These are phyloP conservation scores for Phytophthora pini DNA, from an alignment of 352 stramenopile genomes.

Conservation along the genomic window DNA sequence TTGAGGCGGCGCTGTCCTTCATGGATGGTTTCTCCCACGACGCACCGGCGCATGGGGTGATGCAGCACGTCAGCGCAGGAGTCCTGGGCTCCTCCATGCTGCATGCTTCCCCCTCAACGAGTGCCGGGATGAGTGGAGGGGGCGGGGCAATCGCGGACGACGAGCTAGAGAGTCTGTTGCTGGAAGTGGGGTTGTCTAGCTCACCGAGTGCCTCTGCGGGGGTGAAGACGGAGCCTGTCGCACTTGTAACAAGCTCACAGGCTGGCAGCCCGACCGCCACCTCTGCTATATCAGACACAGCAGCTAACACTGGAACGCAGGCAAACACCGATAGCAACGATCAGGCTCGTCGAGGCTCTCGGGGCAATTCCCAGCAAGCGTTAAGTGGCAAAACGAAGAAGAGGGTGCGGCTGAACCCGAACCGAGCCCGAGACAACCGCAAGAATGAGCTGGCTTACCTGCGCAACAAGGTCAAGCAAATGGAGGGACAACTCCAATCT, in stretches of 20 bases:
- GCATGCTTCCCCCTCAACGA: background rate
- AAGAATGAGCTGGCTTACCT: slow-evolving; percentile 51
- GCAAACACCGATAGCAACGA: slow-evolving; percentile 1
- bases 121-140: slow-evolving; percentile 14
- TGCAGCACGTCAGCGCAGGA: background rate
- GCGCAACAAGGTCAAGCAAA: slow-evolving; percentile 53
- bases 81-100: background rate
- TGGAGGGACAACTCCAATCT: slow-evolving; percentile 40
- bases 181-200: slow-evolving; percentile 33
- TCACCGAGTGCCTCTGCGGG: slow-evolving; percentile 1
- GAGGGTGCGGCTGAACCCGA: slow-evolving; percentile 40
- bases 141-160: slow-evolving; percentile 28
- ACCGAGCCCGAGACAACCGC: slow-evolving; percentile 46
- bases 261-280: background rate
- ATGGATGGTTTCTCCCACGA: slow-evolving; percentile 37
- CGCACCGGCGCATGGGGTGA: background rate
- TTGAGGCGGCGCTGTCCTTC: slow-evolving; percentile 48
- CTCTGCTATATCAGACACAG: background rate
- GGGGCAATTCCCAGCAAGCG: background rate
- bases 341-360: slow-evolving; percentile 2
- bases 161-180: slow-evolving; percentile 38
- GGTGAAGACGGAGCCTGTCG: slow-evolving; percentile 11
- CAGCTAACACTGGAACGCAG: background rate
- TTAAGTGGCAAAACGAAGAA: slow-evolving; percentile 32
- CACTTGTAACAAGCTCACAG: slow-evolving; percentile 1